Percentiles rank a stretch among this genome's conserved stretches.
Evolutionary conservation across 2,329 filamentous ascomycete species (phyloP).

Genomic region (Calonectria pauciramosa): DNA sequence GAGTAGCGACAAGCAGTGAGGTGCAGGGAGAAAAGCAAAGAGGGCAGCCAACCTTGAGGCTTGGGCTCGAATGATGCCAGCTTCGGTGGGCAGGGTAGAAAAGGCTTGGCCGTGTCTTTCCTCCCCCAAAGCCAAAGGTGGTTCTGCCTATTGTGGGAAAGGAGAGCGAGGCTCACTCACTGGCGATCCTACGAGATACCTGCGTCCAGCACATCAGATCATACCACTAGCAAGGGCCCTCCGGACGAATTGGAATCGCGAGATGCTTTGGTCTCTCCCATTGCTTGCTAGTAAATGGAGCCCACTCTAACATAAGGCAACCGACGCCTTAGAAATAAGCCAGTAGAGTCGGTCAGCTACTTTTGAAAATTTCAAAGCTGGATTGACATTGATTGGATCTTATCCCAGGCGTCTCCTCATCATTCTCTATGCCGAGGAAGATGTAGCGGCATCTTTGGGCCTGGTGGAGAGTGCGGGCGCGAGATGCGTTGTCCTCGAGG

Average conservation of each 20-base stretch:
- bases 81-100: background rate
- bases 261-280: background rate
- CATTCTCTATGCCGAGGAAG: background rate
- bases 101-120: background rate
- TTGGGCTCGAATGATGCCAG: background rate
- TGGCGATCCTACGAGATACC: background rate
- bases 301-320: background rate
- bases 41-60: background rate
- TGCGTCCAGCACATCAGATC: background rate
- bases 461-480: background rate
- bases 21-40: background rate
- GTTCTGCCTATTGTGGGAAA: background rate
- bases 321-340: background rate
- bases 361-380: background rate
- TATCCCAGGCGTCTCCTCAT: background rate
- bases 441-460: background rate
- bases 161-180: background rate
- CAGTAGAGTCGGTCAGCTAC: background rate
- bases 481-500: slow-evolving; percentile 1
- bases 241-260: background rate
- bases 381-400: background rate
- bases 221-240: background rate
- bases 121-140: background rate
- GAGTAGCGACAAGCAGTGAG: background rate
- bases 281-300: background rate